Evolutionary conservation across 345 rosid genomes (phyloP).

Genomic region (Citrus australasica): DNA sequence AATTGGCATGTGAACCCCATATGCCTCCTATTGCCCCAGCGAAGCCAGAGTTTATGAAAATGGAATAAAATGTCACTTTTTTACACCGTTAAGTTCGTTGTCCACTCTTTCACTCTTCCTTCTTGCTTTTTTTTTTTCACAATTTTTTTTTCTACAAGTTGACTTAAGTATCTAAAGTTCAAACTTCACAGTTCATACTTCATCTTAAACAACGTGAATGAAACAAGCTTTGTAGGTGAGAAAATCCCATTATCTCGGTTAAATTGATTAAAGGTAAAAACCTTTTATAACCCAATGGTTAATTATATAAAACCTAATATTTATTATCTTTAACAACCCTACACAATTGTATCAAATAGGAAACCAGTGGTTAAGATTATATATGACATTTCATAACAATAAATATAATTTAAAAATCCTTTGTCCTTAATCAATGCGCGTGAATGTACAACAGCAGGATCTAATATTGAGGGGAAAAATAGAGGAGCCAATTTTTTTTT

Average conservation of each 20-base stretch:
- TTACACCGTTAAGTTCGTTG: not conserved
- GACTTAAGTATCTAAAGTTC: not conserved
- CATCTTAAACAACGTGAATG: not conserved
- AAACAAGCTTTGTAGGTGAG: too few relatives aligned
- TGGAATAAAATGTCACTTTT: not conserved
- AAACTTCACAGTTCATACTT: not conserved
- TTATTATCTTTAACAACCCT: too few relatives aligned
- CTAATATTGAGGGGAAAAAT: too few relatives aligned
- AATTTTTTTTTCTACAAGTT: not conserved
- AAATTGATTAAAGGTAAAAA: too few relatives aligned
- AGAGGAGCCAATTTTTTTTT: too few relatives aligned
- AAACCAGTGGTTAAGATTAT: not conserved
- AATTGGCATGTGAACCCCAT: constrained; percentile 1
- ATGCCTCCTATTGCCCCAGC: not conserved
- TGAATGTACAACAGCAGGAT: too few relatives aligned
- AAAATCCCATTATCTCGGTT: too few relatives aligned
- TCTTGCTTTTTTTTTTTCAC: not conserved
- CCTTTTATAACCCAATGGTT: too few relatives aligned
- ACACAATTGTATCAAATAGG: too few relatives aligned
- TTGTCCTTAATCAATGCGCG: not conserved
- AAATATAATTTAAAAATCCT: too few relatives aligned
- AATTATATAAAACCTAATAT: too few relatives aligned
- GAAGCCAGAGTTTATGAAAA: not conserved
- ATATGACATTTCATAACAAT: too few relatives aligned
- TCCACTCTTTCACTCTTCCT: not conserved